Base-by-base conservation (phyloP, 163 green algal species). In the Scenedesmus sp. region DNA sequence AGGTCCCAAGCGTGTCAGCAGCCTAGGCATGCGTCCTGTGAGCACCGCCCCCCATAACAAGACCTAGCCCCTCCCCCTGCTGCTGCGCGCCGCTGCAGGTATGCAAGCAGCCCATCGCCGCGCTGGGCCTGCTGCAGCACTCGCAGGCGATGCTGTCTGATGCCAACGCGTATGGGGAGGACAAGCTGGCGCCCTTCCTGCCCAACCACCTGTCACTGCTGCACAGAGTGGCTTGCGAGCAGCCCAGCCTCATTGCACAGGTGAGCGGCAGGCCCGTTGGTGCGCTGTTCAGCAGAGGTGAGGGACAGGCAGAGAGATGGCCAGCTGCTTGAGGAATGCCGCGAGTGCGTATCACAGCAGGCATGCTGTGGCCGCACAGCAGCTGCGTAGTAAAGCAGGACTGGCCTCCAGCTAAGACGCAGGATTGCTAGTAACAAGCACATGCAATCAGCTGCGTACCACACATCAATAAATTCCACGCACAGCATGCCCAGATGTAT, bases 211-310 rank as follows among this genome's bases (percentile, higher is more conserved):
- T 86, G 49, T 93, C 68, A 2, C 85, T 93, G 70, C 81, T 91
- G 65, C 91, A 94, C 59, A 37, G 81, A 1, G 85, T 94, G 42
- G 93, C 93, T 10, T 59, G 85, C 18, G 59, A 79, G 59, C 93
- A 94, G 90, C 91, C 88, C 12, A 13, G 42, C 10, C 72, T 94
- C 15, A 90, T 91, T 15, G 82, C 88, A 22, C 59, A 92, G 88
- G 79, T 83, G 61, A 15, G 53, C 0, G 1, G 22, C 4, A 24
- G 42, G 35, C 6, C 30, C 9, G 70, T 30, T n/a, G n/a, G 26
- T 80, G n/a, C 30, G 12, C 13, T 40, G 9, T 10, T n/a, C n/a
- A n/a, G n/a, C n/a, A n/a, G n/a, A n/a, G n/a, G n/a, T n/a, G n/a
- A n/a, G n/a, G n/a, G n/a, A n/a, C n/a, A n/a, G n/a, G n/a, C n/a